Evolutionary conservation across 306 rosid species (phyloP).

Genomic region (Rosa lucieae): DNA sequence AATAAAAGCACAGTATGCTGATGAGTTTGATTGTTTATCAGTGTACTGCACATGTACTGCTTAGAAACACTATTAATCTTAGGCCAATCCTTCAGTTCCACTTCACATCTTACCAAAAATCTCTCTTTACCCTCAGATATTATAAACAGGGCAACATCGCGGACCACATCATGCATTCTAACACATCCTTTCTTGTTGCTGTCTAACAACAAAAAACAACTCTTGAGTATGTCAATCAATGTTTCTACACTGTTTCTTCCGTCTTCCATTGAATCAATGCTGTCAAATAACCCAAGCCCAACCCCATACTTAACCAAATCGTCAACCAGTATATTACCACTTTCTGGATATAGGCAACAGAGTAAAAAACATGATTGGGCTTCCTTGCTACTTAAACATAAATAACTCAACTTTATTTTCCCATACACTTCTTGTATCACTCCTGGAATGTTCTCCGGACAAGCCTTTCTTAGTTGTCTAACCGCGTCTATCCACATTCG

Average conservation of each 20-base stretch:
- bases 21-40: background rate
- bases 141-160: background rate
- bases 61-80: background rate
- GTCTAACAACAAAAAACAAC: background rate
- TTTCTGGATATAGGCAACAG: background rate
- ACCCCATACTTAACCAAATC: background rate
- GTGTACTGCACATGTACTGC: no score
- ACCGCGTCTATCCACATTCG: conserved; percentile 38
- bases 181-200: background rate
- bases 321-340: background rate
- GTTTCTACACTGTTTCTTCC: background rate
- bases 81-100: background rate
- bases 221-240: background rate
- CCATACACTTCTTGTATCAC: background rate
- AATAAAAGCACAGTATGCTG: background rate
- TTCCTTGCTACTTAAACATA: background rate
- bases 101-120: background rate
- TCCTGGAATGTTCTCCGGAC: background rate
- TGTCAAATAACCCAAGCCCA: background rate
- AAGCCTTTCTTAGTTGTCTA: background rate
- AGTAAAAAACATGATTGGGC: background rate
- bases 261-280: background rate
- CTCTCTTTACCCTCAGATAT: background rate
- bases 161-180: conserved; percentile 1
- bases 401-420: background rate